Evolutionary conservation across 108 stramenopile genomes (phyloP).

Genomic region (Mediolabrus comicus): DNA sequence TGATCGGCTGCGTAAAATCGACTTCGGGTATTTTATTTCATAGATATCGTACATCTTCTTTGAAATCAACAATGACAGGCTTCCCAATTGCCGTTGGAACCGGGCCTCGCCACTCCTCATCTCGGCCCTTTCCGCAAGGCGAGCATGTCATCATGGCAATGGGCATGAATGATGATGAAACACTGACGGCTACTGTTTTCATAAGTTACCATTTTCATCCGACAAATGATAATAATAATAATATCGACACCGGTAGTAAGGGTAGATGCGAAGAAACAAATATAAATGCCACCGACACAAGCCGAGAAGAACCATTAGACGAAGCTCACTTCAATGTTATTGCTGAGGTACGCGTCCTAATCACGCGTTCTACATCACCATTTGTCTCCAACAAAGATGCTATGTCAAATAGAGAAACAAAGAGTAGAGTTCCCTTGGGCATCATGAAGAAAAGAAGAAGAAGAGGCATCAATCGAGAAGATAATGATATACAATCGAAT

Average conservation of each 20-base stretch:
- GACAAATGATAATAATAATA: not conserved
- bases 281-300: not conserved
- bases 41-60: too few species aligned
- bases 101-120: conserved; percentile 33
- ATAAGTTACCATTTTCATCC: conserved; percentile 31
- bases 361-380: conserved; percentile 19
- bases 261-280: not conserved
- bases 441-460: conserved; percentile 16
- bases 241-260: conserved; percentile 1
- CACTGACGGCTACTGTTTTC: conserved; percentile 30
- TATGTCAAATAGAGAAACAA: conserved; percentile 40
- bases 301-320: not conserved
- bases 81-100: conserved; percentile 39
- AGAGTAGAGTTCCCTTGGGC: conserved; percentile 38
- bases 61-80: conserved; percentile 2
- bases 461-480: not conserved
- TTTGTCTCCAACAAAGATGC: conserved; percentile 26
- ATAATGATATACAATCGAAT: not conserved
- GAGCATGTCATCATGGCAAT: conserved; percentile 25
- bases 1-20: too few species aligned
- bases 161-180: conserved; percentile 40
- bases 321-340: conserved; percentile 15
- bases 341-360: conserved; percentile 44
- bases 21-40: too few species aligned
- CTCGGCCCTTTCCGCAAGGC: conserved; percentile 22